Evolutionary conservation across 2,329 filamentous ascomycete genomes (phyloP), one percentile per base, ranked within the genome.

Genomic region (Calonectria pseudoturangicola): DNA sequence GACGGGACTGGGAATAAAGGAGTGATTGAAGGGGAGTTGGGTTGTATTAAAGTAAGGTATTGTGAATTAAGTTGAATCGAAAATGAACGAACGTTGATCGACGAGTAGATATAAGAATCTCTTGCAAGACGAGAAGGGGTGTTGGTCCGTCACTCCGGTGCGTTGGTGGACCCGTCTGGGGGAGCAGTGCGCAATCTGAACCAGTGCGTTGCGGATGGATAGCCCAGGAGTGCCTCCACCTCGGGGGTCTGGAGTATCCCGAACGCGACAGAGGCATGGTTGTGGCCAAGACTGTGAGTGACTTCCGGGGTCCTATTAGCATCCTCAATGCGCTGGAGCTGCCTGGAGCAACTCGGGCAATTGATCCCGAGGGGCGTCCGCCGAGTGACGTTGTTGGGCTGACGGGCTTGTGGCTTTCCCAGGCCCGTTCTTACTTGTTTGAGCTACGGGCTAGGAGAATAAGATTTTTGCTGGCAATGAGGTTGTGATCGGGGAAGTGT

Each of bases 211-310:
- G 36, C 27, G 21, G 60, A 58, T 66, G 56, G 33, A 36, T 27
- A 51, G 51, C 50, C 48, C 33, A 39, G 56, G 43, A 27, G 39
- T 1, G 63, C 28, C 39, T 45, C 56, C 56, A 39, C 50, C 65
- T 72, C 70, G 70, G 70, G 65, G n/a, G 63, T 18, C 27, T 72
- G 21, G 25, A 58, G 65, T 18, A 65, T 67, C 65, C 70, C 70
- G 70, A 68, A 50, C 54, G 65, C 25, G 41, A 48, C 41, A 67
- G n/a, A 56, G 25, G 36, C 39, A 58, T 51, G 28, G 30, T 50
- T 72, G 25, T 16, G 50, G 12, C 30, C 28, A 47, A 68, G 47
- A 36, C 41, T 58, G 63, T 13, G 8, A 45, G 39, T n/a, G 63
- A 25, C 5, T 18, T 54, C 39, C 41, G 65, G 18, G 30, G 28